Percentiles rank a stretch among this genome's conserved stretches.
Evolutionary conservation across 495 filamentous ascomycete genomes (phyloP).

Genomic region (Penicillium angulare): DNA sequence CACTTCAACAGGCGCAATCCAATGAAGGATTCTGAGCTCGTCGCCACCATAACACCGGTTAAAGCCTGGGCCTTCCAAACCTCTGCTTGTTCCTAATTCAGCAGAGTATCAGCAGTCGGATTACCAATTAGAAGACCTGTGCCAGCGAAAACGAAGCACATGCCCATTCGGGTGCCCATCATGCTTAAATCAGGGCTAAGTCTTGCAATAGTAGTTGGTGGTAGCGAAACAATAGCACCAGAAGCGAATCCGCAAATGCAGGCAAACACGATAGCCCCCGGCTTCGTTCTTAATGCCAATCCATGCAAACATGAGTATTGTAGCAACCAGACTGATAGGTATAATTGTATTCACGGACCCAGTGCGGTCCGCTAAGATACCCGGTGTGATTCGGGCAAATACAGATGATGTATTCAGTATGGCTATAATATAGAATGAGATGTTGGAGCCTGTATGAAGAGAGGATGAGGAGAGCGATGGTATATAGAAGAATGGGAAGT

Average conservation of each 20-base stretch:
- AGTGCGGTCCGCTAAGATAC: conserved; percentile 37
- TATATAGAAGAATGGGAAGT: conserved; percentile 46
- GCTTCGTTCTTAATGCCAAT: conserved; percentile 28
- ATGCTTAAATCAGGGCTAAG: conserved; percentile 42
- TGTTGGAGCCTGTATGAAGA: conserved; percentile 13
- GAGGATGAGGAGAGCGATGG: conserved; percentile 19
- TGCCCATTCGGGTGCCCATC: conserved; percentile 61
- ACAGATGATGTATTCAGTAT: conserved; percentile 48
- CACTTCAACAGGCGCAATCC: background rate
- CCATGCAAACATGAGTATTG: conserved; percentile 36
- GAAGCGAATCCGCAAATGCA: conserved; percentile 43
- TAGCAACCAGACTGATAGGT: conserved; percentile 23
- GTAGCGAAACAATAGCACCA: conserved; percentile 36
- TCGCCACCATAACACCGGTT: conserved; percentile 2
- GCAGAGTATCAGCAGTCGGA: conserved; percentile 58
- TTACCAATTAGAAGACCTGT: conserved; percentile 58
- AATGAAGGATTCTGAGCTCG: conserved; percentile 4
- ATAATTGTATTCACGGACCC: conserved; percentile 37
- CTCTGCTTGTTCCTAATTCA: background rate
- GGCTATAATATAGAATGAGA: conserved; percentile 46
- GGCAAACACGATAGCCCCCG: conserved; percentile 36
- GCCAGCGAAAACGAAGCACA: conserved; percentile 49
- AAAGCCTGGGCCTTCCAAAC: conserved; percentile 15
- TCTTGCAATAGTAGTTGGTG: conserved; percentile 23
- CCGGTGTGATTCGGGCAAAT: conserved; percentile 44